Conservation (phyloP, 768 basidiomycete genomes). For the Rhizopogon sp. region DNA sequence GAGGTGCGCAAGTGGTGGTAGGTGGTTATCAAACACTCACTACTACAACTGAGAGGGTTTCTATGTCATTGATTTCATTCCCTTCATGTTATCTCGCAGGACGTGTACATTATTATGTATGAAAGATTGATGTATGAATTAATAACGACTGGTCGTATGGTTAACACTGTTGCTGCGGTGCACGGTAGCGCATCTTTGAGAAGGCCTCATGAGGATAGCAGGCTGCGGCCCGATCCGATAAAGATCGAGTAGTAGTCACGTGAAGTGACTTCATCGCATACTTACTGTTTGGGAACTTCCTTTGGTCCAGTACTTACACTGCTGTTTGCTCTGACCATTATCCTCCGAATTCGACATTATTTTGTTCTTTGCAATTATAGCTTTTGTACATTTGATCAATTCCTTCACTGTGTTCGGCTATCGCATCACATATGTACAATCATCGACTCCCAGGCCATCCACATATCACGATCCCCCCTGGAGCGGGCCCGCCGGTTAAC, state of each 20-base stretch:
- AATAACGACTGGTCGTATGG: slow-evolving; percentile 1
- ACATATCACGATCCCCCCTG: slow-evolving; percentile 33
- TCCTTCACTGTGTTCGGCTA: neutral
- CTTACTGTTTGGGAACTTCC: neutral
- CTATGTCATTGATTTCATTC: neutral
- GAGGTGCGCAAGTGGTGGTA: neutral
- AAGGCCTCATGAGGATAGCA: too few relatives aligned
- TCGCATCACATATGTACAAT: slow-evolving; percentile 17
- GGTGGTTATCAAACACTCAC: neutral
- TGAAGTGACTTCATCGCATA: neutral
- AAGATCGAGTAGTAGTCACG: neutral
- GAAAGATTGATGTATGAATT: neutral
- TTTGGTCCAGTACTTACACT: neutral
- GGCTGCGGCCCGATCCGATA: too few relatives aligned
- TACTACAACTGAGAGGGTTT: neutral
- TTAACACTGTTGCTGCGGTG: too few relatives aligned
- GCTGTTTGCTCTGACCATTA: neutral
- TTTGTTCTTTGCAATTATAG: neutral
- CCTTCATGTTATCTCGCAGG: neutral
- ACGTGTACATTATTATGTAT: slow-evolving; percentile 2
- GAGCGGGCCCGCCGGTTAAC: slow-evolving; percentile 26
- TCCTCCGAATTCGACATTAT: neutral
- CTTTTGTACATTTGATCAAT: neutral
- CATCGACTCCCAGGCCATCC: slow-evolving; percentile 26
- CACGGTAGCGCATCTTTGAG: too few relatives aligned